A percentile compares a stretch with the other conserved stretches of the same genome.
Evolutionary conservation across 1,139 yeast genomes (phyloP).

Genomic region (Geotrichum aggregatum): DNA sequence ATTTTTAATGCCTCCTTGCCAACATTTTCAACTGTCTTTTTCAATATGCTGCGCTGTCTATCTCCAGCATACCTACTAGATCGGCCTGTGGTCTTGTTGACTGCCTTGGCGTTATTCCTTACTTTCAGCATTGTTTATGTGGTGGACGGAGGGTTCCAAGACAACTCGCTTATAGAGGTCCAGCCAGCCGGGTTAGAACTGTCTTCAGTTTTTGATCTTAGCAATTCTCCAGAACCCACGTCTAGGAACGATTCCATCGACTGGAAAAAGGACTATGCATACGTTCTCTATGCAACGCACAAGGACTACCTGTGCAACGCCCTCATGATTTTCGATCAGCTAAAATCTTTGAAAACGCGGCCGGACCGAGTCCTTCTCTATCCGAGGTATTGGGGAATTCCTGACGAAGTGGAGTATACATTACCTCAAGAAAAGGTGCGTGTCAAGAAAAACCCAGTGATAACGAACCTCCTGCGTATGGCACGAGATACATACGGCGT

Average conservation of each 20-base stretch:
- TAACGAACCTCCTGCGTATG: slow-evolving; percentile 14
- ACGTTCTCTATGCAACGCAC: slow-evolving; percentile 49
- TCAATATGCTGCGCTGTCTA: not conserved
- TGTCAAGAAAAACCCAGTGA: slow-evolving; percentile 1
- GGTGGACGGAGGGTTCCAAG: slow-evolving; percentile 17
- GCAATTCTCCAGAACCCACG: slow-evolving; percentile 4
- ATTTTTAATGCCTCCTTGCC: no score
- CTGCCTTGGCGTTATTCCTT: slow-evolving; percentile 1
- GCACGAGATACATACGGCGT: slow-evolving; percentile 25
- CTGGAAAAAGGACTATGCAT: slow-evolving; percentile 37
- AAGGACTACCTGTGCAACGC: slow-evolving; percentile 45
- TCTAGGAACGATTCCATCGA: slow-evolving; percentile 5
- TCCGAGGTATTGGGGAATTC: slow-evolving; percentile 22
- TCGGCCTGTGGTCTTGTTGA: slow-evolving; percentile 9
- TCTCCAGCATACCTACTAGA: not conserved
- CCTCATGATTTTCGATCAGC: slow-evolving; percentile 41
- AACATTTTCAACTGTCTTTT: no score
- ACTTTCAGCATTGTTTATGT: slow-evolving; percentile 7
- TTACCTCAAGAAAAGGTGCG: slow-evolving; percentile 1
- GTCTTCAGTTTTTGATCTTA: not conserved
- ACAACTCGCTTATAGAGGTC: not conserved
- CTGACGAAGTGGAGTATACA: slow-evolving; percentile 10
- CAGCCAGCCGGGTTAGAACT: slow-evolving; percentile 10
- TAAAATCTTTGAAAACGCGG: slow-evolving; percentile 37
- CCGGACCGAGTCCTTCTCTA: slow-evolving; percentile 43